Base-by-base conservation (phyloP, 257 asterid genomes). In the Coffea canephora region DNA sequence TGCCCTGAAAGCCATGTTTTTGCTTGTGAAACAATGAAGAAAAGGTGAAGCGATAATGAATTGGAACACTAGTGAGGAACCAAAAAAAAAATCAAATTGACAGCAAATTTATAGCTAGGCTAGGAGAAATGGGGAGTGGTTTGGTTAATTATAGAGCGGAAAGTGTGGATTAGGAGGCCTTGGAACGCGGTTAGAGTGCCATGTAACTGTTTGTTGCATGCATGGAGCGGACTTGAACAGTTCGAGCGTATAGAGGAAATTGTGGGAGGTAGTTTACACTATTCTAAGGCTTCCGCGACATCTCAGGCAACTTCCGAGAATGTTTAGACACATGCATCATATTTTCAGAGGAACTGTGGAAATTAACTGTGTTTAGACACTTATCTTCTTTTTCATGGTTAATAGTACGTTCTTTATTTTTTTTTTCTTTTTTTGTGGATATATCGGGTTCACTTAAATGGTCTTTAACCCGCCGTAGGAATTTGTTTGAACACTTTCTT, bases 1-100 rank as follows among this genome's bases (percentile, higher is more conserved):
- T 76, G 79, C 79, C 34, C 72, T 76, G 61, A 62, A 76, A 43
- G 79, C 72, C 79, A 76, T 76, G 18, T 36, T 21, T 52, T 34
- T n/a, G n/a, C 25, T 39, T 39, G 3, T 39, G 43, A 39, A 39
- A 39, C 3, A 39, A 39, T 0, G 1, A 39, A 39, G 9, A 45
- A 46, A 67, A 34, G 13, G 34, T n/a, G 14, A 34, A 31, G 23
- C 5, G 43, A 14, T 34, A 13, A 15, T 31, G 45, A 19, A 67
- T 66, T 11, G 5, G 45, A 66, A 27, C 19, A 27, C 45, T 66
- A n/a, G 34, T 64, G 16, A 13, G 43, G 4, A 39, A 39, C 0
- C 3, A 39, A 39, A 39, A 39, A 64, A 64, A 27, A 5, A 65
- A 7, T 11, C 21, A 65, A 65, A 39, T 39, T 39, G 5, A 27